Base-by-base conservation (phyloP, 352 stramenopile species). In the Globisporangium lucens region DNA sequence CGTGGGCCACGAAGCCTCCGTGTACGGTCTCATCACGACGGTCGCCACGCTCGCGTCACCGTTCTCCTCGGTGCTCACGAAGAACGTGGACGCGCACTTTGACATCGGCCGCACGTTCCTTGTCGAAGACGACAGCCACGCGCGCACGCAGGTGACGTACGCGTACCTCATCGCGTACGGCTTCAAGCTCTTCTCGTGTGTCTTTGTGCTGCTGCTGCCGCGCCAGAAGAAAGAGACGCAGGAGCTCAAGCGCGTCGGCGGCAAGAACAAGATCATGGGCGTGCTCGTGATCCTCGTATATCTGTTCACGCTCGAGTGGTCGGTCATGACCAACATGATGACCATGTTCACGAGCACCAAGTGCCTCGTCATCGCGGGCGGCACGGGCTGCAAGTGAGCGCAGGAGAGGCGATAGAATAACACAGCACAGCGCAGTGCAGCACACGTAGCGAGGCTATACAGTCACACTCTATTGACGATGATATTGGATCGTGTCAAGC, bases 291-390 rank as follows among this genome's bases (percentile, higher is more conserved):
- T 61, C 30, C 3, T 49, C 17, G 35, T 56, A 6, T 43, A 69
- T 22, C 29, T 68, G 20, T 78, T 79, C 55, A 63, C 74, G 35
- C 69, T 80, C 30, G 56, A 63, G 13, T 79, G 74, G 74, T 75
- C 72, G 41, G 56, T 80, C 73, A 67, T 74, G 47, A 77, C 69
- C 56, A 80, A 80, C 66, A 20, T 79, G 43, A 73, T 80, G 65
- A 68, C 49, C 4, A 76, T 78, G 47, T 74, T 68, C 46, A 63
- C 72, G 20, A 65, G 46, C 22, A 78, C 74, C 22, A 62, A 61
- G 35, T 80, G 74, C 52, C 53, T 80, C 22, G 22, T 56, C 17
- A 75, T 80, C 60, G 72, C 64, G 0, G 74, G 74, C 2, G 74
- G 74, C 4, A 65, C 47, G 2, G 67, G 67, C 35, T 71, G 67